These are phyloP conservation scores for Citrus hindsii DNA, from an alignment of 345 rosid genomes.

Conservation along the genomic window DNA sequence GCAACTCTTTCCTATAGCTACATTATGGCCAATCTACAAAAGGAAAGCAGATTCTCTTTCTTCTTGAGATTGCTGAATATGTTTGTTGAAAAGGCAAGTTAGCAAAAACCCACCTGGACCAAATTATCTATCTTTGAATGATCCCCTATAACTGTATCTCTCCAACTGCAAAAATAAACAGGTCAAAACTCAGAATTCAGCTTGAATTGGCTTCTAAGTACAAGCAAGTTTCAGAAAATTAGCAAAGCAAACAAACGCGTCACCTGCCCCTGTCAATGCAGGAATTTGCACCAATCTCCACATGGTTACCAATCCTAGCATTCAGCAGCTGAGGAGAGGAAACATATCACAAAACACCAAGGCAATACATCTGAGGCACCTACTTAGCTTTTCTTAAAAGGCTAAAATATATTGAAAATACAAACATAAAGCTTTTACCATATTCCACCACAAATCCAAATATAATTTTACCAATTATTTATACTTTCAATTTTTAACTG, in stretches of 20 bases:
- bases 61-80: neutral
- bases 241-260: slow-evolving; percentile 4
- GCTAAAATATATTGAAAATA: neutral
- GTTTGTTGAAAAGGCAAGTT: neutral
- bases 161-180: slow-evolving; percentile 63
- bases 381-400: neutral
- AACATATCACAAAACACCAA: neutral
- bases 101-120: slow-evolving; percentile 54
- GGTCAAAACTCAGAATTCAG: slow-evolving; percentile 1
- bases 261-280: slow-evolving; percentile 93
- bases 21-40: slow-evolving; percentile 79
- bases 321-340: slow-evolving; percentile 40
- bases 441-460: neutral
- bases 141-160: slow-evolving; percentile 75
- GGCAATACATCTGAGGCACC: neutral
- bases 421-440: neutral
- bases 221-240: neutral
- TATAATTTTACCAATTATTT: neutral
- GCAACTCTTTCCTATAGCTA: slow-evolving; percentile 65
- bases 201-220: neutral
- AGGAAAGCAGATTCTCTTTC: neutral
- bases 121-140: slow-evolving; percentile 80
- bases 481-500: neutral
- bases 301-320: slow-evolving; percentile 64
- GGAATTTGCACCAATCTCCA: slow-evolving; percentile 85